These are phyloP conservation scores for Lactarius sp. DNA, from an alignment of 768 basidiomycete genomes.

Conservation along the genomic window DNA sequence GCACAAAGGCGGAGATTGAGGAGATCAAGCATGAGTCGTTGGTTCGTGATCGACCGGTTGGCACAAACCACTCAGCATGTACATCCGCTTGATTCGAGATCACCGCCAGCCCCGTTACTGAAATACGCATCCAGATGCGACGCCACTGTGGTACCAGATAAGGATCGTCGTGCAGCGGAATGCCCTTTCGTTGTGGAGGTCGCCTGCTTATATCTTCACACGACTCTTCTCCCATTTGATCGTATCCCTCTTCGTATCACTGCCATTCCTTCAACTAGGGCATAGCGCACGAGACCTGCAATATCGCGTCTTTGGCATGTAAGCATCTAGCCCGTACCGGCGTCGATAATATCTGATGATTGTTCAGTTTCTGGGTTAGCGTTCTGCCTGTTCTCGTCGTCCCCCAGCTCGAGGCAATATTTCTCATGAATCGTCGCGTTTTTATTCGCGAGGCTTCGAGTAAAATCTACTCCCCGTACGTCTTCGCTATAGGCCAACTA, in stretches of 20 bases:
- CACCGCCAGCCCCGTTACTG: not conserved
- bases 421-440: slow-evolving; percentile 62
- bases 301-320: slow-evolving; percentile 77
- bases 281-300: slow-evolving; percentile 62
- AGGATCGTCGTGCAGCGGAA: slow-evolving; percentile 65
- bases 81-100: not conserved
- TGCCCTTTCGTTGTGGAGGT: slow-evolving; percentile 71
- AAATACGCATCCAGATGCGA: slow-evolving; percentile 47
- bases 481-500: slow-evolving; percentile 80
- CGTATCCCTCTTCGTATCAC: slow-evolving; percentile 63
- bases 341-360: not conserved
- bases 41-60: not conserved
- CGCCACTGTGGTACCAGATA: slow-evolving; percentile 71
- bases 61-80: slow-evolving; percentile 14
- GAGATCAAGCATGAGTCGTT: slow-evolving; percentile 35
- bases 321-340: not conserved
- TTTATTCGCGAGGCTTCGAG: slow-evolving; percentile 62
- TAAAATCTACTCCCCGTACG: slow-evolving; percentile 81
- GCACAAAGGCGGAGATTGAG: slow-evolving; percentile 37
- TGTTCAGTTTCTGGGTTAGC: slow-evolving; percentile 48
- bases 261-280: slow-evolving; percentile 78
- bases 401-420: slow-evolving; percentile 77
- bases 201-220: slow-evolving; percentile 82
- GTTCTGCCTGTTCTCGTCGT: slow-evolving; percentile 76
- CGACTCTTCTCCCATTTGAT: slow-evolving; percentile 72